Evolutionary conservation across 2,329 filamentous ascomycete species (phyloP).

Genomic region (Chalara sp.): DNA sequence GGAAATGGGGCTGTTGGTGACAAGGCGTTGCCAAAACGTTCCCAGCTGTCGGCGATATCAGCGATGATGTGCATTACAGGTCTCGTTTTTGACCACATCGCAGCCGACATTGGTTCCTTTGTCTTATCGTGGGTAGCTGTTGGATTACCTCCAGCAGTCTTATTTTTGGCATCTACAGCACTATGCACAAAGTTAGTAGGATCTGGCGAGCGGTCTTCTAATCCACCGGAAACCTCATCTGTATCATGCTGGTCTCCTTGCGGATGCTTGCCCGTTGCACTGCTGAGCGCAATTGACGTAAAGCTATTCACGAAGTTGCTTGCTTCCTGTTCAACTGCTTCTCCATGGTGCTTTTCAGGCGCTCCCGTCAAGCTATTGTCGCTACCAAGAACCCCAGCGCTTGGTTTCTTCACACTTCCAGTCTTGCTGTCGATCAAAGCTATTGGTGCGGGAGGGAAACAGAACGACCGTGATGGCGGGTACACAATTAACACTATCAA

Average conservation of each 20-base stretch:
- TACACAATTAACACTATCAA: constrained; percentile 61
- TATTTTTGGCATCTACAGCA: constrained; percentile 44
- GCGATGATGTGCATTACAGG: constrained; percentile 62
- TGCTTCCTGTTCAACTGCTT: constrained; percentile 78
- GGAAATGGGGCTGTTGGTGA: constrained; percentile 60
- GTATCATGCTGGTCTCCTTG: constrained; percentile 46
- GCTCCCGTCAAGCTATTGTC: constrained; percentile 74
- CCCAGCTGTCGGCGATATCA: constrained; percentile 55
- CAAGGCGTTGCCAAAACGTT: constrained; percentile 56
- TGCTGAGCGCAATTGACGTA: constrained; percentile 64
- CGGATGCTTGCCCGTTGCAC: constrained; percentile 71
- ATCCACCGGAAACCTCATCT: constrained; percentile 12
- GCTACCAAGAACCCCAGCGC: constrained; percentile 68
- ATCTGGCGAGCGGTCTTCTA: constrained; percentile 52
- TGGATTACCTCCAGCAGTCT: constrained; percentile 43
- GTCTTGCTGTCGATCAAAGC: constrained; percentile 63
- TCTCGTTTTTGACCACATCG: constrained; percentile 70
- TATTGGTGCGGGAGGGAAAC: constrained; percentile 74
- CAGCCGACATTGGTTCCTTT: constrained; percentile 68
- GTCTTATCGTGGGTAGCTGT: constrained; percentile 61
- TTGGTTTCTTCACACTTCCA: constrained; percentile 71
- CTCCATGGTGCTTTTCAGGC: constrained; percentile 75
- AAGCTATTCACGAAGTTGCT: constrained; percentile 73
- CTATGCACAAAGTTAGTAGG: constrained; percentile 47
- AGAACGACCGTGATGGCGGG: constrained; percentile 50